Base-by-base conservation (phyloP, 2,329 filamentous ascomycete genomes). In the Colletotrichum caudatum region DNA sequence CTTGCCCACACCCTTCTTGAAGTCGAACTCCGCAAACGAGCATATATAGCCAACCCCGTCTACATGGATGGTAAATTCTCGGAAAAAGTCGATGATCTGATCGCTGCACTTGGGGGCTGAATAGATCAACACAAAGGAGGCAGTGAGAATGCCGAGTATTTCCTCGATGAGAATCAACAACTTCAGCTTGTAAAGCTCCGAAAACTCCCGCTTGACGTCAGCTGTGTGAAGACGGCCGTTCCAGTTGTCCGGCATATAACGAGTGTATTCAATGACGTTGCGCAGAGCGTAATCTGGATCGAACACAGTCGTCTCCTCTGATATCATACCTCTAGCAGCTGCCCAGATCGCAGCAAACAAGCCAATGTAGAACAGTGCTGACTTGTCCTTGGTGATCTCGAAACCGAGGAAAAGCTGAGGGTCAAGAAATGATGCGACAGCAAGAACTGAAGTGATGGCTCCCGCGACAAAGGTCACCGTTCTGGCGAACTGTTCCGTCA, bases 21-120 rank as follows among this genome's bases (percentile, higher is more conserved):
- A 98, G 74, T 98, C 94, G 77, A 99, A 99, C 46, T 97, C 94
- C 3, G 96, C 96, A 82, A 98, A 98, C 1, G 95, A 98, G 81
- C 96, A 99, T 14, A 98, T 94, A 75, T 98, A 95, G 29, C 96
- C 96, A 46, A 99, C 88, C 0, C 96, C 96, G 78, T 99, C 96
- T 20, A 99, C 95, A 76, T 99, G 95, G 29, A 99, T 91, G 0
- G 96, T 98, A 76, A 98, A 98, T 79, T 99, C 96, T 50, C 96
- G 91, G 84, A 99, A 98, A 82, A 99, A 99, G 82, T 99, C 96
- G 70, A 98, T 92, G 74, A 99, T 92, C 71, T 95, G 93, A 75
- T 98, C 95, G 79, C 93, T 95, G 80, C 93, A 97, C 76, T 91
- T 92, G 0, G 95, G 94, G 44, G 98, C 86, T 73, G 93, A 95